Evolutionary conservation across 257 asterid species (phyloP).

Genomic region (Fraxinus quadrangulata): DNA sequence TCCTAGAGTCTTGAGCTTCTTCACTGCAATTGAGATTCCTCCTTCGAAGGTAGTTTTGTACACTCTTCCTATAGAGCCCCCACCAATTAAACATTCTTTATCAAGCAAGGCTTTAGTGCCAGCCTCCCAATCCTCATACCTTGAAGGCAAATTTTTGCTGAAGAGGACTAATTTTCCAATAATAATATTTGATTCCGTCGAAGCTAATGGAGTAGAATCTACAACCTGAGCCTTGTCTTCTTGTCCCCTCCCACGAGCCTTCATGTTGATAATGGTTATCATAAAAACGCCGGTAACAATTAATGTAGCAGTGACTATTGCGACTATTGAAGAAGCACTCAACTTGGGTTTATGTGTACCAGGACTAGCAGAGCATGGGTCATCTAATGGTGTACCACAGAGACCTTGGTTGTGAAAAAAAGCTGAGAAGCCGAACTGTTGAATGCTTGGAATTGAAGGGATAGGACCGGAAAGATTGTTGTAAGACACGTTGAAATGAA

Average conservation of each 20-base stretch:
- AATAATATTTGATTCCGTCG: constrained; percentile 67
- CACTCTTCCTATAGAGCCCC: too few species aligned
- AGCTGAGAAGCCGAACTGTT: constrained; percentile 59
- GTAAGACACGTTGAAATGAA: constrained; percentile 68
- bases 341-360: constrained; percentile 45
- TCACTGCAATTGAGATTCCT: constrained; percentile 72
- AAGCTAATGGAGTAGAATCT: constrained; percentile 75
- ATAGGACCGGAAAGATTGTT: constrained; percentile 78
- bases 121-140: constrained; percentile 91
- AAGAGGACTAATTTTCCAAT: constrained; percentile 87
- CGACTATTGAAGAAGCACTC: constrained; percentile 64
- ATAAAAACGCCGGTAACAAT: constrained; percentile 68
- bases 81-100: constrained; percentile 49
- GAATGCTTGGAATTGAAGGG: constrained; percentile 61
- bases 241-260: constrained; percentile 55
- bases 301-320: constrained; percentile 55
- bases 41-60: constrained; percentile 77
- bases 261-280: constrained; percentile 63
- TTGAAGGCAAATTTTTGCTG: constrained; percentile 75
- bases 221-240: constrained; percentile 52
- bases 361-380: constrained; percentile 42
- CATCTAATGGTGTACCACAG: constrained; percentile 62
- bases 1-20: constrained; percentile 82
- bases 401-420: constrained; percentile 70
- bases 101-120: constrained; percentile 91